Evolutionary conservation across 345 rosid genomes (phyloP).

Genomic region (Rhodomyrtus tomentosa): DNA sequence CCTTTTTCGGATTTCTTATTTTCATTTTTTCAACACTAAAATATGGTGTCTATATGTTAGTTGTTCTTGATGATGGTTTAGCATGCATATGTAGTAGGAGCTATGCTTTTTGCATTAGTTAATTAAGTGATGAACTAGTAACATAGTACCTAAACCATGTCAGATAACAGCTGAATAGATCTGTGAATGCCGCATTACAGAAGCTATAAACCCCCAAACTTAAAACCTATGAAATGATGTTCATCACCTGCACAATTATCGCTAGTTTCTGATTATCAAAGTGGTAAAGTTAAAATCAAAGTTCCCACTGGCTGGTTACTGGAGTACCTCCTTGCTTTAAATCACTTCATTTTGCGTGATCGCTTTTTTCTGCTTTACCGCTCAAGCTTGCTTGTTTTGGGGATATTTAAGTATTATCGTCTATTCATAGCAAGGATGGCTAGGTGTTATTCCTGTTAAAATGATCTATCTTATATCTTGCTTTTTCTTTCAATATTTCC

Average conservation of each 20-base stretch:
- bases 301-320: not conserved
- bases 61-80: not conserved
- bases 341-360: not conserved
- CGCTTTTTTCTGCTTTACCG: not conserved
- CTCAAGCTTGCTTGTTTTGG: not conserved
- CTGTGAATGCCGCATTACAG: not conserved
- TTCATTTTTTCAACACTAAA: not conserved
- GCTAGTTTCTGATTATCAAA: not conserved
- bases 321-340: not conserved
- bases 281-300: not conserved
- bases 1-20: not conserved
- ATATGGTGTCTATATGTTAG: not conserved
- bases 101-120: not conserved
- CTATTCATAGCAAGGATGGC: not conserved
- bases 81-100: not conserved
- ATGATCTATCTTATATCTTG: not conserved
- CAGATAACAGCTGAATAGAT: not conserved
- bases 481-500: not conserved
- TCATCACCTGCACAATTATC: not conserved
- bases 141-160: not conserved
- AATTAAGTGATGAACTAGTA: not conserved
- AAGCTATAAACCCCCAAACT: not conserved
- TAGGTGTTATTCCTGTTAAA: not conserved
- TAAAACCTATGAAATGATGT: not conserved
- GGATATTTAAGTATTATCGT: not conserved